A percentile compares a stretch with the other conserved stretches of the same genome.
phyloP scores from a whole-genome alignment of 2,329 filamentous ascomycete genomes.

The Curvularia lunata region DNA sequence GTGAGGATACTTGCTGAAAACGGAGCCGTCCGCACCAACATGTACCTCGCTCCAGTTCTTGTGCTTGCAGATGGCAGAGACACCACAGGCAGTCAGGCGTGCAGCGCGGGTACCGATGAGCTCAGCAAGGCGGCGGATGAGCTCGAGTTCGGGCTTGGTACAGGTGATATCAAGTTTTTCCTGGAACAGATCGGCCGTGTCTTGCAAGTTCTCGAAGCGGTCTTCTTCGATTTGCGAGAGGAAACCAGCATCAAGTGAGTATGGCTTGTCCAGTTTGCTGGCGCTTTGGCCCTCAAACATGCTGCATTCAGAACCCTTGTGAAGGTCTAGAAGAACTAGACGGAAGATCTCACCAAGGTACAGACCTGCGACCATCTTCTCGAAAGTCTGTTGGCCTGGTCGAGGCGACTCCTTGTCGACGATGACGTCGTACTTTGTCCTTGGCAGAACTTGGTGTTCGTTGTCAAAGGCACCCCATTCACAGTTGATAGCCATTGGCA shows the following conservation, averaged over 20 bases:
- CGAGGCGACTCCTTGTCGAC: slow-evolving; percentile 92
- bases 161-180: slow-evolving; percentile 74
- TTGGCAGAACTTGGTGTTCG: slow-evolving; percentile 85
- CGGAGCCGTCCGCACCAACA: slow-evolving; percentile 94
- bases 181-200: slow-evolving; percentile 83
- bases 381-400: slow-evolving; percentile 92
- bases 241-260: slow-evolving; percentile 92
- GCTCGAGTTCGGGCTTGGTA: slow-evolving; percentile 81
- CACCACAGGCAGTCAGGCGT: slow-evolving; percentile 89
- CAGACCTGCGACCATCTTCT: slow-evolving; percentile 96
- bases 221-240: slow-evolving; percentile 93
- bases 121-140: slow-evolving; percentile 87
- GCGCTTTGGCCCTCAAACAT: slow-evolving; percentile 88
- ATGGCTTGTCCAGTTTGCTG: slow-evolving; percentile 79
- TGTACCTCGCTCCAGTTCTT: slow-evolving; percentile 88
- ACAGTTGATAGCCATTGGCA: slow-evolving; percentile 95
- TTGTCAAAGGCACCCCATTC: slow-evolving; percentile 98
- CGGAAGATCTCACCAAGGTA: slow-evolving; percentile 96
- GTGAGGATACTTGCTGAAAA: slow-evolving; percentile 99
- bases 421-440: slow-evolving; percentile 82
- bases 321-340: slow-evolving; percentile 80
- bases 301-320: slow-evolving; percentile 66
- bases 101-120: slow-evolving; percentile 94
- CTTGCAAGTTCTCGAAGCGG: slow-evolving; percentile 91
- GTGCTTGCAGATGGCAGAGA: slow-evolving; percentile 96